Base-by-base conservation (phyloP, 768 basidiomycete species). In the Macrolepiota fuliginosa region DNA sequence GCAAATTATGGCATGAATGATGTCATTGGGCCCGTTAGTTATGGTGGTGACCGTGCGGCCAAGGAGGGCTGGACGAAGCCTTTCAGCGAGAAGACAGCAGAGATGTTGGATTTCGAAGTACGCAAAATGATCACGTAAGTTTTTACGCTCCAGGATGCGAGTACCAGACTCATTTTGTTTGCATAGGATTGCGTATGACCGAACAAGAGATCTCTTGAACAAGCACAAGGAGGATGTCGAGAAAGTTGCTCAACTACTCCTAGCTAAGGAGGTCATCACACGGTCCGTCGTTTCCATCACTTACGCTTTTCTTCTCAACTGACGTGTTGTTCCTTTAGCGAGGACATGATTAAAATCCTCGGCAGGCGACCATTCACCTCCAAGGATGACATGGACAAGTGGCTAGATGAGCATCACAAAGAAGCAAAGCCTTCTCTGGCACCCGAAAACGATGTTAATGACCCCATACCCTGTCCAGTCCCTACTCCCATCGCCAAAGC, bases 1-100 rank as follows among this genome's bases (percentile, higher is more conserved):
- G 92, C 92, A 7, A 94, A 94, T 74, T 97, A 97, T 75, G 97
- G 97, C 62, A 98, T 99, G 96, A 96, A 95, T 76, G 81, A 86
- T 54, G 84, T 87, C 56, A 93, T 99, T 64, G 97, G 97, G 1
- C 97, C 97, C 1, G 92, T 99, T 64, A 96, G 93, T 68, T 99
- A 98, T 70, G 94, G 95, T 54, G 91, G 92, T n/a, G 82, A 87
- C 51, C 85, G 92, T 65, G 90, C 88, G 27, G 82, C 91, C 49
- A 88, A 88, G 47, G 94, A 96, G 71, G 79, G 84, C 56, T 96
- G 94, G 90, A 92, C 92, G 56, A 99, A 99, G 73, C 97, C 96
- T 4, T 99, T 98, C 81, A 94, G 92, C 67, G 97, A 99, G 81
- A 92, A 91, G 75, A 98, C 97, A 0, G 93, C 91, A 1, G 92